Evolutionary conservation across 306 rosid genomes (phyloP).

Genomic region (Vigna reflexopilosa): DNA sequence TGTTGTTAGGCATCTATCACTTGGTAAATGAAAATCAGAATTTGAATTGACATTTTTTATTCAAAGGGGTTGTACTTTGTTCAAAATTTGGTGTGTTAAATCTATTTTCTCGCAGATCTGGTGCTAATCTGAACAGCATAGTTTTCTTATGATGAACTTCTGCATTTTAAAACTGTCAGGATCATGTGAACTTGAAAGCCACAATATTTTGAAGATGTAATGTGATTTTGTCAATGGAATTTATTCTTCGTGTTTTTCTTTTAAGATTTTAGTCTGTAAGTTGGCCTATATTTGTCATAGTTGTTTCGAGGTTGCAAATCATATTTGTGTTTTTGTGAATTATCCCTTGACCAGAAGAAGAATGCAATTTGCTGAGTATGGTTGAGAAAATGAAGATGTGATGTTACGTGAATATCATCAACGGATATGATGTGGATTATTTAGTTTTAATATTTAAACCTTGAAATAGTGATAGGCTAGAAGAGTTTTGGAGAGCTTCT

Average conservation of each 20-base stretch:
- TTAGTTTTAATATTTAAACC: neutral
- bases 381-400: conserved; percentile 9
- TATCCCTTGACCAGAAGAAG: conserved; percentile 1
- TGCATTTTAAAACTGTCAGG: neutral
- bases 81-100: conserved; percentile 5
- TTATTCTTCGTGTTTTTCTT: neutral
- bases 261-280: conserved; percentile 23
- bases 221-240: conserved; percentile 22
- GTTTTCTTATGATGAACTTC: conserved; percentile 17
- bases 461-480: neutral
- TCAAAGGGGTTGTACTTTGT: conserved; percentile 2
- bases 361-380: conserved; percentile 12
- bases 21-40: conserved; percentile 1
- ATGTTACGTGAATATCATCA: neutral
- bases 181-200: conserved; percentile 8
- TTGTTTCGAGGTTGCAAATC: conserved; percentile 3
- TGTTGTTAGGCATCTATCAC: neutral
- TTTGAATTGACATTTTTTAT: conserved; percentile 15
- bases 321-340: neutral
- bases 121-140: neutral
- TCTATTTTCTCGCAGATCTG: conserved; percentile 38
- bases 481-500: too few relatives aligned
- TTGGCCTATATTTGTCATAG: conserved; percentile 5
- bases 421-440: conserved; percentile 1
- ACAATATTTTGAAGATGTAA: neutral